Base-by-base conservation (phyloP, 1,284 basidiomycete genomes). In the Trichosporon ovoides region DNA sequence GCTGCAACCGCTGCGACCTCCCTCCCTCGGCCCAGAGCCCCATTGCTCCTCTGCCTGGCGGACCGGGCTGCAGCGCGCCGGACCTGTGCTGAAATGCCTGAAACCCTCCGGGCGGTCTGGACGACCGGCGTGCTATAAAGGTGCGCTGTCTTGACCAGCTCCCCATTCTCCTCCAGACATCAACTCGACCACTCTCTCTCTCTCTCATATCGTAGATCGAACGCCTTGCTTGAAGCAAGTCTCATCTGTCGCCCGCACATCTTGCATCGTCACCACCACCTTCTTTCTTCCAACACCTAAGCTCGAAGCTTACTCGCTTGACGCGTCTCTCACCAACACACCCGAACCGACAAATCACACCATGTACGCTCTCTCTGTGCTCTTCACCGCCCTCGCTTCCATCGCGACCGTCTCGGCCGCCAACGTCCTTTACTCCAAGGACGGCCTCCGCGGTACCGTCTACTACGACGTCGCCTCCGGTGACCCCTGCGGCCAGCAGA, bases 381-480 rank as follows among this genome's bases (percentile, higher is more conserved):
- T 48, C 22, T 48, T 48, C 43, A 18, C 43, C 14, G 28, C 43
- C 43, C 43, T 48, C 43, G 43, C 43, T 22, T 16, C 43, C 24
- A 22, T 48, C 43, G 24, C 43, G 43, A 16, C 24, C 22, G 43
- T 48, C 43, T 48, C 43, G 22, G 43, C 43, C 22, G 43, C 22
- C 24, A 46, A 46, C 40, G 43, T 48, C 43, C 43, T 48, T 22
- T 48, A 28, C 43, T 48, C 43, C 16, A 22, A 48, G 43, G 43
- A 48, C 43, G 28, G 28, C 43, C 24, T 48, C 22, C 43, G 43
- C 43, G 43, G 22, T 7, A 48, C 43, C 28, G 43, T 48, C 50
- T 64, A 64, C 60, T 61, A 61, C 50, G 62, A 61, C 53, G 24
- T 64, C 36, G 52, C 49, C 12, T n/a, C 36, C 18, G 48, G 16